phyloP scores from a whole-genome alignment of 768 basidiomycete genomes.

The Russula sp. region DNA sequence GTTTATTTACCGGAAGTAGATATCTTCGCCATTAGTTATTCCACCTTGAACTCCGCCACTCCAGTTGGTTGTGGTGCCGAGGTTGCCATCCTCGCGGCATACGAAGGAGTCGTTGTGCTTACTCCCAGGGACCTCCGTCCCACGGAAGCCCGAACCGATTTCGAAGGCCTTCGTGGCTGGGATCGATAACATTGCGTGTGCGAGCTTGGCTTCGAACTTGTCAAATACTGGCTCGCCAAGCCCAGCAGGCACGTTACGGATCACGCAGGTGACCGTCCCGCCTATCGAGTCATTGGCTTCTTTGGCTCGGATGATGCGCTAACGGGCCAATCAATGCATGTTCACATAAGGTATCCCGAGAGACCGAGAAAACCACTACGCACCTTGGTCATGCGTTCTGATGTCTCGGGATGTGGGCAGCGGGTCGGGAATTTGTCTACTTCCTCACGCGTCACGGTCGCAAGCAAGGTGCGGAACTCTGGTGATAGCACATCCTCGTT shows the following conservation, averaged over 20 bases:
- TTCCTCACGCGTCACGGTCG: constrained; percentile 73
- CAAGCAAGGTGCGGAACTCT: constrained; percentile 75
- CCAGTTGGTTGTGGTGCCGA: constrained; percentile 90
- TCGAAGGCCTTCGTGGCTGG: constrained; percentile 99
- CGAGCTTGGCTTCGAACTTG: constrained; percentile 94
- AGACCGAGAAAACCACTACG: neutral
- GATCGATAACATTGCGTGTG: constrained; percentile 97
- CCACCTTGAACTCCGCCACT: constrained; percentile 97
- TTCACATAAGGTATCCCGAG: neutral
- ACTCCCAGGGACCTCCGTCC: constrained; percentile 88
- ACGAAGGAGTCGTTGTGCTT: constrained; percentile 91
- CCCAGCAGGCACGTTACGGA: constrained; percentile 83
- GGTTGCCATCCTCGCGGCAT: constrained; percentile 49
- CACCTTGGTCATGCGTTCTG: constrained; percentile 86
- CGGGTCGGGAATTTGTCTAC: constrained; percentile 84
- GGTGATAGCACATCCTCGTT: constrained; percentile 69
- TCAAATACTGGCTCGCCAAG: constrained; percentile 98
- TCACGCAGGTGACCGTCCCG: constrained; percentile 95
- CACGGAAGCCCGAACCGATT: constrained; percentile 93
- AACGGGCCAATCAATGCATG: neutral
- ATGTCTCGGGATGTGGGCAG: constrained; percentile 86
- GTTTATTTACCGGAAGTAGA: constrained; percentile 81
- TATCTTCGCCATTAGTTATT: constrained; percentile 93
- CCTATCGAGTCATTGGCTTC: constrained; percentile 90
- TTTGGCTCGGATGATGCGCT: constrained; percentile 94